Percentiles rank a stretch among this genome's conserved stretches.
Evolutionary conservation across 2,329 filamentous ascomycete species (phyloP).

Genomic region (Beauveria bassiana): DNA sequence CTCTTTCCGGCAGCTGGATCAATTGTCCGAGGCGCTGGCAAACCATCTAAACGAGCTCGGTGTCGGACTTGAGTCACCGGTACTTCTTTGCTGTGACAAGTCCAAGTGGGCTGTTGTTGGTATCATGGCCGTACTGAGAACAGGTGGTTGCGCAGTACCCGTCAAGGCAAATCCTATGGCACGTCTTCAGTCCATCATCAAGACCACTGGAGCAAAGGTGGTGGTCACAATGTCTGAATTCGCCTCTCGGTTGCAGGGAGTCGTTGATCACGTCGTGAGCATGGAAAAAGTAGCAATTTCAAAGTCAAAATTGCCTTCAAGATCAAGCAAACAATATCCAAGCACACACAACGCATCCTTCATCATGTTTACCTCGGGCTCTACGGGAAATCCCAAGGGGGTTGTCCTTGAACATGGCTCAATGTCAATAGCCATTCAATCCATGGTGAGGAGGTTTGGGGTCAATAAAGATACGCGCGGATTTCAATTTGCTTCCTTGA

Average conservation of each 20-base stretch:
- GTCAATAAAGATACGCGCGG: neutral
- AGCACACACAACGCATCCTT: constrained; percentile 10
- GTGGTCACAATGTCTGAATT: neutral
- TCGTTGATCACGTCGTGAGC: neutral
- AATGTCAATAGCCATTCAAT: constrained; percentile 17
- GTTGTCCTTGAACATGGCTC: constrained; percentile 8
- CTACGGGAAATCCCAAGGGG: constrained; percentile 41
- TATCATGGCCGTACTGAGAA: constrained; percentile 21
- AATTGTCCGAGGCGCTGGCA: constrained; percentile 2
- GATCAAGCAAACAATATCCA: neutral
- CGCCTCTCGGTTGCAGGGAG: neutral
- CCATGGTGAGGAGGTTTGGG: neutral
- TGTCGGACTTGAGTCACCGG: neutral
- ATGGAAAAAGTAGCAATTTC: neutral
- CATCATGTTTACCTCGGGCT: constrained; percentile 46
- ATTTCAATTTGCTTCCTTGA: constrained; percentile 15
- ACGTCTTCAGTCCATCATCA: neutral
- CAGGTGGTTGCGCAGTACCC: constrained; percentile 24
- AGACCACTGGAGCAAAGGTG: constrained; percentile 2
- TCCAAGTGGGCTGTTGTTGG: constrained; percentile 20
- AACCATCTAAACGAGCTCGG: neutral
- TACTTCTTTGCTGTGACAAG: constrained; percentile 23
- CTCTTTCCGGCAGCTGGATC: constrained; percentile 15
- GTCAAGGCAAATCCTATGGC: constrained; percentile 15
- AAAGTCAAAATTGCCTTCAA: neutral